Percentiles rank a stretch among this genome's conserved stretches.
Conservation (phyloP, 75 land plant species). For the Pinus albicaulis region DNA sequence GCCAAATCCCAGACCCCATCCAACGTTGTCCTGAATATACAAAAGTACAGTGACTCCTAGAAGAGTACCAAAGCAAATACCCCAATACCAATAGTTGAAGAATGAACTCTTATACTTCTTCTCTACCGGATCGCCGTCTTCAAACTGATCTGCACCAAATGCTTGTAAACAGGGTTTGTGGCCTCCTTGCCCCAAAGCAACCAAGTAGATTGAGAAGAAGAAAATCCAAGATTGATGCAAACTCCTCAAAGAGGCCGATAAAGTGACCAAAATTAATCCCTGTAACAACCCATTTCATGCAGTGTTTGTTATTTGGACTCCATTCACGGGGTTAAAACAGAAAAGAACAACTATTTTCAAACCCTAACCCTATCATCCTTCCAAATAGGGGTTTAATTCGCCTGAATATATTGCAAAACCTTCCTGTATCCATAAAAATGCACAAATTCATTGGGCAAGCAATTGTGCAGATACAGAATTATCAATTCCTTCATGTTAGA, state of each 20-base stretch:
- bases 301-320: background rate
- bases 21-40: slow-evolving; percentile 59
- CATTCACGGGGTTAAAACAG: too few species aligned
- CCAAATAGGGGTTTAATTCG: too few species aligned
- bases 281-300: slow-evolving; percentile 12
- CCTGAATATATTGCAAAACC: too few species aligned
- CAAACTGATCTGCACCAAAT: slow-evolving; percentile 88
- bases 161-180: slow-evolving; percentile 82
- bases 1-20: slow-evolving; percentile 67
- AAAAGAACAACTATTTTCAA: too few species aligned
- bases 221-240: slow-evolving; percentile 18
- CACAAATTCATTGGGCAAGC: too few species aligned
- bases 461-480: too few species aligned
- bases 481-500: too few species aligned
- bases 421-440: too few species aligned
- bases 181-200: slow-evolving; percentile 65
- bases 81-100: slow-evolving; percentile 81
- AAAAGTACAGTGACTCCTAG: slow-evolving; percentile 25
- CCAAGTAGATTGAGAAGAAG: slow-evolving; percentile 42
- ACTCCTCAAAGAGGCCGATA: slow-evolving; percentile 27
- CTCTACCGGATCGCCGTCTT: slow-evolving; percentile 32
- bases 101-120: slow-evolving; percentile 49
- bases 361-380: too few species aligned
- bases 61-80: slow-evolving; percentile 25
- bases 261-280: slow-evolving; percentile 39